Percentiles rank a stretch among this genome's conserved stretches.
Evolutionary conservation across 306 rosid genomes (phyloP).

Genomic region (Acacia melanoxylon): DNA sequence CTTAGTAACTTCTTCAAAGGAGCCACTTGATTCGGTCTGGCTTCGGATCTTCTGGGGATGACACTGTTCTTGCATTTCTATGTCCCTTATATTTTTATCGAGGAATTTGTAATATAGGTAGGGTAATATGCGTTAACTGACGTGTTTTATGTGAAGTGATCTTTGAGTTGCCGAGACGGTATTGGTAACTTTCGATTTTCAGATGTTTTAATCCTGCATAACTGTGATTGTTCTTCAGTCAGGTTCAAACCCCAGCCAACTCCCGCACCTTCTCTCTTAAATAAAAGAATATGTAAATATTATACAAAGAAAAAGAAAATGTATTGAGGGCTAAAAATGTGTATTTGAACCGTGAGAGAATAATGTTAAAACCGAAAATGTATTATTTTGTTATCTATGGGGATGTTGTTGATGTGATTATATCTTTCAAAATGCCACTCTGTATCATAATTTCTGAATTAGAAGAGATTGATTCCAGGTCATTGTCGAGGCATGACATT

Average conservation of each 20-base stretch:
- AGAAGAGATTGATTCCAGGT: constrained; percentile 60
- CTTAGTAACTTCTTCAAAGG: neutral
- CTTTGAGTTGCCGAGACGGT: neutral
- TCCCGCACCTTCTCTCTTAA: neutral
- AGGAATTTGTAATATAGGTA: neutral
- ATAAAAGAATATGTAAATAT: neutral
- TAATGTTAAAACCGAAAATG: neutral
- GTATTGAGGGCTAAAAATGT: neutral
- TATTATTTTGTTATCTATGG: constrained; percentile 2
- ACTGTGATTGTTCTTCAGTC: neutral
- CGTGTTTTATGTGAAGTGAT: neutral
- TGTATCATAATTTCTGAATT: constrained; percentile 37
- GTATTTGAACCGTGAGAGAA: neutral
- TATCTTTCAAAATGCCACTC: neutral
- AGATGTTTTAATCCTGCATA: neutral
- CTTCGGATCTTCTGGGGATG: neutral
- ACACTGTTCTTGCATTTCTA: neutral
- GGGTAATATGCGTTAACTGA: neutral
- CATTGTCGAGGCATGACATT: constrained; percentile 83
- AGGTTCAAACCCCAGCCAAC: neutral
- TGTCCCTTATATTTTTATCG: neutral
- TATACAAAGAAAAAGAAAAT: neutral
- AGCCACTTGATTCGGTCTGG: neutral
- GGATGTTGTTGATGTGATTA: constrained; percentile 2
- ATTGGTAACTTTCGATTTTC: neutral